A percentile compares a stretch with the other conserved stretches of the same genome.
Conservation (phyloP, 345 rosid species). For the Erysimum cheiranthoides region DNA sequence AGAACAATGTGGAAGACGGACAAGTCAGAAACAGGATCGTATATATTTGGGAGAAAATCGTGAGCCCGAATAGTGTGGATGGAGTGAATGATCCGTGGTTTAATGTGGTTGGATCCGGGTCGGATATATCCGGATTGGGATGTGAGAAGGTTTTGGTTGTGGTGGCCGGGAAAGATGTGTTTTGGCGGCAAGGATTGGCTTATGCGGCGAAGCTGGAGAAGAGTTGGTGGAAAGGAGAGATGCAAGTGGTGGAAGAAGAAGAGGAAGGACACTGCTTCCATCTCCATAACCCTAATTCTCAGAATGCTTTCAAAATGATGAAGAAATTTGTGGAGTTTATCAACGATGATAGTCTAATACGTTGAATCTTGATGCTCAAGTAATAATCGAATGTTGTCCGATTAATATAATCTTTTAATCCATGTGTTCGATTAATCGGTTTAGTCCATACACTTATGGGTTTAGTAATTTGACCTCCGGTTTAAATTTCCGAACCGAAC, state of each 20-base stretch:
- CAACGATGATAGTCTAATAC: slow-evolving; percentile 5
- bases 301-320: slow-evolving; percentile 47
- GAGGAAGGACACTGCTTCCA: slow-evolving; percentile 54
- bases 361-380: slow-evolving; percentile 22
- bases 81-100: slow-evolving; percentile 56
- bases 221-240: slow-evolving; percentile 54
- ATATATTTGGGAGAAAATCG: slow-evolving; percentile 53
- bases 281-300: slow-evolving; percentile 38
- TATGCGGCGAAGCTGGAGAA: slow-evolving; percentile 48
- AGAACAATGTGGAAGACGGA: slow-evolving; percentile 43
- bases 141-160: slow-evolving; percentile 52
- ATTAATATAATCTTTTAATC: too few species aligned
- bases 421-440: too few species aligned
- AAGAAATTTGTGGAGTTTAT: slow-evolving; percentile 44
- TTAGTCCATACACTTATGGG: too few species aligned
- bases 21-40: slow-evolving; percentile 31
- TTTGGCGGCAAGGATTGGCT: slow-evolving; percentile 54
- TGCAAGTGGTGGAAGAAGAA: slow-evolving; percentile 48
- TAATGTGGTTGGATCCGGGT: slow-evolving; percentile 54
- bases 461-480: neutral
- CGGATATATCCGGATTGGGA: slow-evolving; percentile 46
- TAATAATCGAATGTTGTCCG: neutral
- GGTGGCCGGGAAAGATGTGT: slow-evolving; percentile 56
- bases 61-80: slow-evolving; percentile 41
- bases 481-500: neutral